A percentile compares a stretch with the other conserved stretches of the same genome.
These are phyloP conservation scores for Penicillium sp. DNA, from an alignment of 2,329 filamentous ascomycete genomes.

Conservation along the genomic window DNA sequence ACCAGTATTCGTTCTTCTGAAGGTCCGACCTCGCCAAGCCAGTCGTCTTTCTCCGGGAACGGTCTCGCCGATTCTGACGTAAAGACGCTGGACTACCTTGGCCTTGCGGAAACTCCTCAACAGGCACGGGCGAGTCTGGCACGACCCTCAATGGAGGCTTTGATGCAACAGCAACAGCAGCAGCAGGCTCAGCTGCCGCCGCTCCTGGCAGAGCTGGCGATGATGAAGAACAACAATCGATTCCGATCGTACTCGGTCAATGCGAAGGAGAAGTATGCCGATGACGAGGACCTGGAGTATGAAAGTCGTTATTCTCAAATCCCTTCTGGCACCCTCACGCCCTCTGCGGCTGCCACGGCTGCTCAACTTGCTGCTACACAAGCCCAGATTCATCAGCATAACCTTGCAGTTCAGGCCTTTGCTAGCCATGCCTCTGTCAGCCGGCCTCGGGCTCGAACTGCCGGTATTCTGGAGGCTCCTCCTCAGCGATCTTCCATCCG, in stretches of 20 bases:
- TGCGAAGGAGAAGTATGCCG: conserved; percentile 94
- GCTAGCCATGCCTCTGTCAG: conserved; percentile 78
- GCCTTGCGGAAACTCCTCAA: conserved; percentile 89
- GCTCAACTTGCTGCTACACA: conserved; percentile 61
- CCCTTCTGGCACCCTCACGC: conserved; percentile 61
- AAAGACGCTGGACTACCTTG: conserved; percentile 91
- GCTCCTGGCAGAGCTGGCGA: conserved; percentile 71
- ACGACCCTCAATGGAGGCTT: conserved; percentile 55
- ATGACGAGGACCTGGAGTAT: conserved; percentile 79
- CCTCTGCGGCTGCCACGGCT: conserved; percentile 55
- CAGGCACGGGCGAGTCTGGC: conserved; percentile 71
- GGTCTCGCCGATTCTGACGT: conserved; percentile 84
- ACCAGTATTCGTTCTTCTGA: conserved; percentile 87
- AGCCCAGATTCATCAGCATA: conserved; percentile 79
- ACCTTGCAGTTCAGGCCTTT: conserved; percentile 88
- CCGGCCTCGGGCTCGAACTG: conserved; percentile 84
- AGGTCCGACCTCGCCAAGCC: conserved; percentile 79
- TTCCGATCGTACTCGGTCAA: conserved; percentile 98
- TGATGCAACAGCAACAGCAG: conserved; percentile 53
- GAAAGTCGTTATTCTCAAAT: conserved; percentile 56
- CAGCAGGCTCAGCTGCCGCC: conserved; percentile 51
- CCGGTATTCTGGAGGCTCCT: conserved; percentile 82
- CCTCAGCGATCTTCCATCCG: conserved; percentile 63
- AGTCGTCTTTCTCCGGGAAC: conserved; percentile 82
- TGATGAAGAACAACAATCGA: conserved; percentile 76